Percentiles rank a stretch among this genome's conserved stretches.
Evolutionary conservation across 2,329 filamentous ascomycete genomes (phyloP).

Genomic region (Dichotomopilus funicola): DNA sequence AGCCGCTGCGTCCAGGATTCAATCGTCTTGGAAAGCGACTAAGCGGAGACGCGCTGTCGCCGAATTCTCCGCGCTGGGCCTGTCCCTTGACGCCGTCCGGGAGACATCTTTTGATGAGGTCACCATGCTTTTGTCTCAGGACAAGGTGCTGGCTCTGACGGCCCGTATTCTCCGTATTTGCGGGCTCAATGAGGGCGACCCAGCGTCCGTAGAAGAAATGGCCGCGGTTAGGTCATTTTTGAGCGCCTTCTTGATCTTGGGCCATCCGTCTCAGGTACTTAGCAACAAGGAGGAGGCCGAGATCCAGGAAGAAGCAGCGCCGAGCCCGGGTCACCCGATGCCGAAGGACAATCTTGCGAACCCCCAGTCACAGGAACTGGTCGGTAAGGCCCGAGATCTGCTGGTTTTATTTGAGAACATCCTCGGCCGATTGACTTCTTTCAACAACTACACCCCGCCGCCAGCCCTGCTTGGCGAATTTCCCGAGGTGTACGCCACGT

Average conservation of each 20-base stretch:
- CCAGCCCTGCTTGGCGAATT: constrained; percentile 56
- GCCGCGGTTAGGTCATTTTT: constrained; percentile 68
- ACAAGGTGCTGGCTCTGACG: constrained; percentile 59
- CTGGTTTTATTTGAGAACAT: constrained; percentile 73
- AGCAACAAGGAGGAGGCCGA: constrained; percentile 60
- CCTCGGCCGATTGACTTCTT: constrained; percentile 56
- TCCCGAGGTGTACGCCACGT: constrained; percentile 64
- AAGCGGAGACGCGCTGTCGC: constrained; percentile 53
- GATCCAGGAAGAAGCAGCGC: constrained; percentile 51
- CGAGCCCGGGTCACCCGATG: constrained; percentile 38
- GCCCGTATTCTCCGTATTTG: constrained; percentile 63
- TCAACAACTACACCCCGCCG: constrained; percentile 62
- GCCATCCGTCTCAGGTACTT: constrained; percentile 71
- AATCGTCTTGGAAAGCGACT: constrained; percentile 61
- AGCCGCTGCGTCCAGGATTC: constrained; percentile 58
- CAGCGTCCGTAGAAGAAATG: constrained; percentile 60
- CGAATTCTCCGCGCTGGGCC: constrained; percentile 58
- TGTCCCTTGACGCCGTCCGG: constrained; percentile 64
- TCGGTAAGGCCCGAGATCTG: constrained; percentile 70
- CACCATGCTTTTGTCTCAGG: constrained; percentile 58
- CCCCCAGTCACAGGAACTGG: constrained; percentile 62
- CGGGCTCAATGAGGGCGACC: constrained; percentile 58
- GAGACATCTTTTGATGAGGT: constrained; percentile 70
- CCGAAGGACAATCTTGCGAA: constrained; percentile 50
- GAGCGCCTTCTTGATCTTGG: constrained; percentile 72